These are phyloP conservation scores for Teunomyces aglyptinius DNA, from an alignment of 805 yeast genomes.

Conservation along the genomic window DNA sequence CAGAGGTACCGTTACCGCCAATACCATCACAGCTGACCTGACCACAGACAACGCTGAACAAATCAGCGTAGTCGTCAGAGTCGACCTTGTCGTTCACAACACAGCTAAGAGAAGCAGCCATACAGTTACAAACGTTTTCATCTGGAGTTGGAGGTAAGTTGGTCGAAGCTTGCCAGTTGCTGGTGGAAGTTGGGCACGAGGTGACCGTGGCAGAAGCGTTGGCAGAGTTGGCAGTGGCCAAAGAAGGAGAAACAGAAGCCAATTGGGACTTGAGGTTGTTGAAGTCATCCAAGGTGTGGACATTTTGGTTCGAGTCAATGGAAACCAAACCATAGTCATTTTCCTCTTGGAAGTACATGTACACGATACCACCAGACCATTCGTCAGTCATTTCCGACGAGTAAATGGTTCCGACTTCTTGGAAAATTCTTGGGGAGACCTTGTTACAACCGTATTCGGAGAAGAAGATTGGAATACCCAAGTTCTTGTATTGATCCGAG, in stretches of 20 bases:
- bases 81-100: conserved; percentile 29
- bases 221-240: conserved; percentile 26
- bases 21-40: conserved; percentile 37
- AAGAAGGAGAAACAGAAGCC: conserved; percentile 51
- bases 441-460: conserved; percentile 82
- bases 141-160: conserved; percentile 46
- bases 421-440: conserved; percentile 67
- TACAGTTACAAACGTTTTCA: conserved; percentile 34
- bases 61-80: conserved; percentile 31
- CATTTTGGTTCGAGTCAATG: conserved; percentile 44
- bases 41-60: conserved; percentile 35
- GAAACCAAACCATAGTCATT: conserved; percentile 75
- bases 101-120: conserved; percentile 33
- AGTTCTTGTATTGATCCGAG: conserved; percentile 61
- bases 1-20: conserved; percentile 36
- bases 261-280: conserved; percentile 61
- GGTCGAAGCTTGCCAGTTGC: conserved; percentile 38
- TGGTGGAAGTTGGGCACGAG: conserved; percentile 34
- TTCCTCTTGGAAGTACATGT: conserved; percentile 77
- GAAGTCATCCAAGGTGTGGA: conserved; percentile 63
- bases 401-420: conserved; percentile 67
- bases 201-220: conserved; percentile 26
- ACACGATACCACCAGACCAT: conserved; percentile 90
- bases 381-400: conserved; percentile 71
- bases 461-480: conserved; percentile 73